Evolutionary conservation across 2,329 filamentous ascomycete genomes (phyloP), one percentile per base, ranked within the genome.

Genomic region (Cryphonectria carpinicola): DNA sequence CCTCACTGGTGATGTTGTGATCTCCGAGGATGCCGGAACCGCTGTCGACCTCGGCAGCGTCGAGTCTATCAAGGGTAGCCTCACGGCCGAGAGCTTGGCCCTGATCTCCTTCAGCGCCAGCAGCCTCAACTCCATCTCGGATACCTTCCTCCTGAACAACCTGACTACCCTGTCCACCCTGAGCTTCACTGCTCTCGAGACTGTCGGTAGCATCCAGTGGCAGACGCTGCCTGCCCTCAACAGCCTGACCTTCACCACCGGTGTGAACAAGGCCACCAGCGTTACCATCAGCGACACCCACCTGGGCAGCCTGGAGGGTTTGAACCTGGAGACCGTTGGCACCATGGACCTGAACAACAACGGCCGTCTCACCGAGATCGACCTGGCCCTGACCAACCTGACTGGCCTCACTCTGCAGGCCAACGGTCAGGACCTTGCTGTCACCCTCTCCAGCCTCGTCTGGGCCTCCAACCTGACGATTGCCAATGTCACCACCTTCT

Each of bases 261-360:
- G 85, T 78, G 85, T 98, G 77, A 89, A 86, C 76, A 84, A 89
- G 80, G 93, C 93, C 72, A 84, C 83, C 74, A 87, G 84, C 74
- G 88, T 99, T 76, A 82, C 84, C 76, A 95, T 99, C 80, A 88
- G 90, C 82, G 96, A 99, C 85, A 99, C 96, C 66, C 90, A 91
- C 82, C 88, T 99, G 76, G 87, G 85, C 80, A 89, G 87, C 75
- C 88, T 99, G 72, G 86, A 91, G 75, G 94, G 94, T 78, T 92
- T 99, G 80, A 92, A 94, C 80, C 86, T 98, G 74, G 82, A 89
- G 74, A 86, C 87, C n/a, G 90, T 94, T 68, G 87, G 88, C 70
- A 86, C 84, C 75, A 88, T 99, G 80, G 86, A 93, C 81, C 92
- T 99, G 82, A 92, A 93, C 88, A 97, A 97, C 90, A 98, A 98